These are phyloP conservation scores for Kodamaea plutei DNA, from an alignment of 1,139 yeast genomes.

Conservation along the genomic window DNA sequence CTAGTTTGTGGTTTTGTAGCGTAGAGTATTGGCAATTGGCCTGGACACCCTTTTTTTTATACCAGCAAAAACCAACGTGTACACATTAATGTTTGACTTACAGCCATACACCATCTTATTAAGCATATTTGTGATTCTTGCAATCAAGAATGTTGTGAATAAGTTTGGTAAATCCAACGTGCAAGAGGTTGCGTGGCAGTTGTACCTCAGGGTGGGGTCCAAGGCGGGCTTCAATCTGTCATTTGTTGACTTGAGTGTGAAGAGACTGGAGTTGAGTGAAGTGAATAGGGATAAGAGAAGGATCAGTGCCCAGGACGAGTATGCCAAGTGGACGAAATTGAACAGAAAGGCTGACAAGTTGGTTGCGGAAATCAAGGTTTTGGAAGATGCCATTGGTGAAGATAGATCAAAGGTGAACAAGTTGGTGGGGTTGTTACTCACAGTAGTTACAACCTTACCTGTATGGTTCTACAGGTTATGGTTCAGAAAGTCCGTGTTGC, in stretches of 20 bases:
- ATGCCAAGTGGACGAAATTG: constrained; percentile 93
- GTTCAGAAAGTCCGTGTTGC: constrained; percentile 55
- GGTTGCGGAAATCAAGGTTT: constrained; percentile 45
- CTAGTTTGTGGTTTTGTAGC: too few relatives aligned
- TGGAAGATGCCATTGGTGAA: constrained; percentile 34
- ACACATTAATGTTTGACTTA: constrained; percentile 29
- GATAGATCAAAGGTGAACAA: constrained; percentile 37
- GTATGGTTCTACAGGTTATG: constrained; percentile 49
- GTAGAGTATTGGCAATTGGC: too few relatives aligned
- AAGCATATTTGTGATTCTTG: constrained; percentile 27
- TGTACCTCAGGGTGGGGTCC: constrained; percentile 34
- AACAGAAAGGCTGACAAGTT: constrained; percentile 68
- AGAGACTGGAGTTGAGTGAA: constrained; percentile 43
- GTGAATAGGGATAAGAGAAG: constrained; percentile 52
- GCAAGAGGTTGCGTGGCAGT: constrained; percentile 37
- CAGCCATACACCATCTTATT: constrained; percentile 24
- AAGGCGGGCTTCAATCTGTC: constrained; percentile 25
- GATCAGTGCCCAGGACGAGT: constrained; percentile 86
- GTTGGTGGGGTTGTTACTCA: constrained; percentile 23
- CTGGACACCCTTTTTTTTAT: too few relatives aligned
- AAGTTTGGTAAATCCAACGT: constrained; percentile 33
- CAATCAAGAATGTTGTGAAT: constrained; percentile 27
- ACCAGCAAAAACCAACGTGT: too few relatives aligned
- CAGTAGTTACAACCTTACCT: constrained; percentile 37
- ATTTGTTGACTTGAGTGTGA: constrained; percentile 30